phyloP scores from a whole-genome alignment of 345 rosid species.

The Mercurialis annua region DNA sequence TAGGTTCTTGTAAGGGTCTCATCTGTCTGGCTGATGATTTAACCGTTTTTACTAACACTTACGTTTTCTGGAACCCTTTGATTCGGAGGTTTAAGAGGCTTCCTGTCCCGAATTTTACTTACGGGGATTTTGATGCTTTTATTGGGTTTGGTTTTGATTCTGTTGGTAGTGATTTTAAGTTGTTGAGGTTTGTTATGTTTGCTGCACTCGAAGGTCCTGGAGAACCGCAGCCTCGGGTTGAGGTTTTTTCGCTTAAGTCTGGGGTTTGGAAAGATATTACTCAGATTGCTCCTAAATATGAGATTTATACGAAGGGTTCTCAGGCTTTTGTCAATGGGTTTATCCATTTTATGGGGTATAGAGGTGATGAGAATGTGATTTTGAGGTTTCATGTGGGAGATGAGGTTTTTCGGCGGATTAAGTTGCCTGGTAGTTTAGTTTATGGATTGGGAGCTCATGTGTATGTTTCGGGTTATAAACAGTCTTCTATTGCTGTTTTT shows the following conservation, averaged over 20 bases:
- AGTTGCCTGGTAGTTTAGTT: not conserved
- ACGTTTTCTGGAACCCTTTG: slow-evolving; percentile 5
- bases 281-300: not conserved
- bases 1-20: not conserved
- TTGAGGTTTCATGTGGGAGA: not conserved
- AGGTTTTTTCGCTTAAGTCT: not conserved
- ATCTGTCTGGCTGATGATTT: not conserved
- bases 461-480: not conserved
- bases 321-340: not conserved
- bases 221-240: not conserved
- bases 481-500: not conserved
- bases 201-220: not conserved
- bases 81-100: not conserved
- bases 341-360: not conserved
- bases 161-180: not conserved
- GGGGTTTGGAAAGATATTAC: slow-evolving; percentile 3
- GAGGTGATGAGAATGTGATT: not conserved
- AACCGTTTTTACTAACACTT: not conserved
- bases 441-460: not conserved
- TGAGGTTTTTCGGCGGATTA: not conserved
- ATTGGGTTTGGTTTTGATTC: slow-evolving; percentile 3
- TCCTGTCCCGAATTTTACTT: not conserved
- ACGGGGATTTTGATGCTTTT: not conserved
- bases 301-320: not conserved
- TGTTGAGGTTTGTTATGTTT: not conserved